Evolutionary conservation across 23 red algal species (phyloP), one percentile per base, ranked within the genome.

Genomic region (Chondrus crispus): DNA sequence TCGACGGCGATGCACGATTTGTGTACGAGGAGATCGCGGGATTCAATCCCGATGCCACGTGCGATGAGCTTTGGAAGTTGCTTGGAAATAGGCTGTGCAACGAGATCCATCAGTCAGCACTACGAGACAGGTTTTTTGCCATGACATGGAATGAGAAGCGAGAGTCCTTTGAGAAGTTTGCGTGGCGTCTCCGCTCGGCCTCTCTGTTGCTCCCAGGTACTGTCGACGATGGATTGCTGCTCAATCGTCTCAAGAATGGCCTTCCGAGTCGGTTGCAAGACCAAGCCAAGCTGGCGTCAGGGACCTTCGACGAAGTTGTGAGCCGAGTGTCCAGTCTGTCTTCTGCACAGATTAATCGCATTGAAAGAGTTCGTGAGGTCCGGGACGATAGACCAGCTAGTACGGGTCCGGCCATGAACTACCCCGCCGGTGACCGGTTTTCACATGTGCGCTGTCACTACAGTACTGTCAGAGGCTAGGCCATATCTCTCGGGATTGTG

Each of bases 81-180:
- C 35, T 64, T 8, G 26, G 35, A 64, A 8, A 48, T 24, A 26
- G 6, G 4, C 71, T 48, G 7, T 76, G 71, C 44, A 76, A 76
- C 39, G 28, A 38, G 24, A 38, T 76, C 24, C 71, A 76, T 38
- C 28, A 76, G 39, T 26, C 71, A 43, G 71, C 37, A 48, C 44
- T 43, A 7, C 24, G 43, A 76, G 71, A 76, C 28, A 24, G 44
- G 44, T 43, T 76, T 38, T 40, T 76, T 38, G 71, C 33, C 24
- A 46, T 76, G 28, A 8, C n/a, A 48, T 76, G 71, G 39, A 76
- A 76, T 38, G 5, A 76, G 71, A 76, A 76, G 44, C 71, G 71
- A 26, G 44, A 76, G 71, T 7, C 7, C 39, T 76, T 76, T 38
- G 44, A 7, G 6, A 38, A 8, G 39, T 76, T 46, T 48, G 71